Evolutionary conservation across 2,329 filamentous ascomycete genomes (phyloP).

Genomic region (Colletotrichum spaethianum): DNA sequence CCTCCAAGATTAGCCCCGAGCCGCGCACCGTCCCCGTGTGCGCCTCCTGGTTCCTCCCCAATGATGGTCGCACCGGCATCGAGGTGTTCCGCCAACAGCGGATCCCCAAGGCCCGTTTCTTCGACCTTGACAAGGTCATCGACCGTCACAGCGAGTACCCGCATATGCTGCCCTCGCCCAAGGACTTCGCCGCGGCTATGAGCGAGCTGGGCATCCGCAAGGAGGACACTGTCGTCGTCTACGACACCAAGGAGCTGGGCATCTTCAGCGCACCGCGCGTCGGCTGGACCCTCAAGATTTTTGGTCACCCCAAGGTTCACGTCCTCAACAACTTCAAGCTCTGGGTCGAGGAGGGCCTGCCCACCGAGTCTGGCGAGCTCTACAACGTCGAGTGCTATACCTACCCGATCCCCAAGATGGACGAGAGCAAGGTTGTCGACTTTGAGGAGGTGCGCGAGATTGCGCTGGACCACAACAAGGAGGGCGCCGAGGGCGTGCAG

Average conservation of each 20-base stretch:
- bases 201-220: conserved; percentile 86
- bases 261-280: conserved; percentile 96
- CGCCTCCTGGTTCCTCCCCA: conserved; percentile 96
- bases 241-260: conserved; percentile 91
- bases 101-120: conserved; percentile 93
- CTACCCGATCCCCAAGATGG: conserved; percentile 75
- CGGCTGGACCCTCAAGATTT: conserved; percentile 91
- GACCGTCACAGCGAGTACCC: conserved; percentile 91
- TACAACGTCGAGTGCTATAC: conserved; percentile 76
- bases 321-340: conserved; percentile 94
- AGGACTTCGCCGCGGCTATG: conserved; percentile 90
- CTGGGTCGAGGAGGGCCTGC: conserved; percentile 89
- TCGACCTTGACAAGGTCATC: conserved; percentile 93
- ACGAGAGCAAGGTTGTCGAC: conserved; percentile 76
- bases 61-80: conserved; percentile 86
- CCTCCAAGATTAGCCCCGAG: conserved; percentile 83
- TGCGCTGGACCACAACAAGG: conserved; percentile 82
- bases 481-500: conserved; percentile 86
- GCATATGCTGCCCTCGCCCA: conserved; percentile 91
- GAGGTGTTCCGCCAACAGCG: conserved; percentile 85
- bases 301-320: conserved; percentile 91
- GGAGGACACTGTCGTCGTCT: conserved; percentile 93
- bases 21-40: conserved; percentile 91
- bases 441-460: conserved; percentile 89
- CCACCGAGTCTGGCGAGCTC: conserved; percentile 84